Evolutionary conservation across 1,139 yeast genomes (phyloP).

Genomic region (Hyphopichia fennica): DNA sequence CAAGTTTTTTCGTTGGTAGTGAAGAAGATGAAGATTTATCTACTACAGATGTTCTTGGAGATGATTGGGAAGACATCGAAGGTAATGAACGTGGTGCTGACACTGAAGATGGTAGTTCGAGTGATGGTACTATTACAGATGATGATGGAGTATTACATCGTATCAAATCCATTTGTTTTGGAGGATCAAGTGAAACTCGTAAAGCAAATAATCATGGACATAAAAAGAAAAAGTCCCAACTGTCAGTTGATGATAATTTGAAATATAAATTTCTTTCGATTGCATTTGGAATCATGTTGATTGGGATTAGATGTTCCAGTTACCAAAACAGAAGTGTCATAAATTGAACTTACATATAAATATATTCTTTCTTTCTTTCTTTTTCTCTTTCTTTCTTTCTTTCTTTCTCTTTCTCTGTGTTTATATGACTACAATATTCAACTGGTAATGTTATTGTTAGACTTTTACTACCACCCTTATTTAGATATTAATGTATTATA

Average conservation of each 20-base stretch:
- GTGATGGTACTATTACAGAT: slow-evolving; percentile 13
- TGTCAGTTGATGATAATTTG: slow-evolving; percentile 39
- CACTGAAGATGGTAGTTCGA: slow-evolving; percentile 5
- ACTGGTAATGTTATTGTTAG: no score
- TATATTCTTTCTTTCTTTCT: background rate
- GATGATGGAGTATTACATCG: slow-evolving; percentile 35
- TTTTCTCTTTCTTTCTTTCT: background rate
- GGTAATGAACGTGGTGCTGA: slow-evolving; percentile 11
- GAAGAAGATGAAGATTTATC: slow-evolving; percentile 10
- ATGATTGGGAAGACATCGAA: slow-evolving; percentile 9
- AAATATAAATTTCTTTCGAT: slow-evolving; percentile 46
- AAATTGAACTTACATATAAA: background rate
- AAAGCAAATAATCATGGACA: slow-evolving; percentile 2
- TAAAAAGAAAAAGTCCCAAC: slow-evolving; percentile 15
- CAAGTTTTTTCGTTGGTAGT: background rate
- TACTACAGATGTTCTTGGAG: background rate
- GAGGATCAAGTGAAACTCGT: slow-evolving; percentile 7
- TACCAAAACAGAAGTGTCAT: background rate
- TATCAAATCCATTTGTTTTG: slow-evolving; percentile 34
- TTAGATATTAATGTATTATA: no score
- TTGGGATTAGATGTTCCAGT: slow-evolving; percentile 39
- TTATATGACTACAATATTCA: no score
- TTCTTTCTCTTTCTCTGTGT: background rate
- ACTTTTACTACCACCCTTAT: no score
- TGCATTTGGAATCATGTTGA: slow-evolving; percentile 44